Evolutionary conservation across 192 early-diverging fungal genomes (phyloP).

Genomic region (Linnemannia zychae): DNA sequence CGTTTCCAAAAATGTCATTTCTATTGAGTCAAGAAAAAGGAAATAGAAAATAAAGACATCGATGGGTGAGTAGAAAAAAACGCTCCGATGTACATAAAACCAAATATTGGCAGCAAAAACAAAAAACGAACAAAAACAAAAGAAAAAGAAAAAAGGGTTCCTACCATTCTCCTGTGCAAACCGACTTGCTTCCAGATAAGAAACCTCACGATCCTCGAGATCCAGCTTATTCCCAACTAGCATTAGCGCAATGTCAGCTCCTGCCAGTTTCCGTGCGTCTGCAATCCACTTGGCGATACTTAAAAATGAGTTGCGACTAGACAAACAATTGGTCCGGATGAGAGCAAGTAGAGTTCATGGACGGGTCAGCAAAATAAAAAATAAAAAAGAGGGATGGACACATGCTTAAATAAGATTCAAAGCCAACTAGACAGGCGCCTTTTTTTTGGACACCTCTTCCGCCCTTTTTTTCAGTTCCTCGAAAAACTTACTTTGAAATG

Average conservation of each 20-base stretch:
- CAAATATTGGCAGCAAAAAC: not conserved
- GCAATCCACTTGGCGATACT: slow-evolving; percentile 75
- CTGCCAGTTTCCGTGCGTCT: slow-evolving; percentile 76
- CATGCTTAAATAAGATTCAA: slow-evolving; percentile 33
- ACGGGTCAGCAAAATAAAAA: not conserved
- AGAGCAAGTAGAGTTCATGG: not conserved
- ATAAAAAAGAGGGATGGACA: slow-evolving; percentile 3
- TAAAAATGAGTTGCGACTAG: slow-evolving; percentile 70
- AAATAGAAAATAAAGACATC: not conserved
- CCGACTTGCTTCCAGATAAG: slow-evolving; percentile 65
- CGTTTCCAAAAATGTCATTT: slow-evolving; percentile 72
- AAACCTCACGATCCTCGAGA: slow-evolving; percentile 66
- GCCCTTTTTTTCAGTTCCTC: not conserved
- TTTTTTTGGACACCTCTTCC: not conserved
- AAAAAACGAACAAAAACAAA: not conserved
- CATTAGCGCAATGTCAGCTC: slow-evolving; percentile 75
- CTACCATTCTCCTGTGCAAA: slow-evolving; percentile 67
- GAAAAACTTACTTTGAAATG: slow-evolving; percentile 71
- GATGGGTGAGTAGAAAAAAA: slow-evolving; percentile 8
- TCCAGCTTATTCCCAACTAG: slow-evolving; percentile 82
- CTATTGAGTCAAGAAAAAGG: slow-evolving; percentile 41
- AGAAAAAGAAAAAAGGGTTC: not conserved
- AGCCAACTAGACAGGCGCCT: slow-evolving; percentile 4
- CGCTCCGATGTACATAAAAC: not conserved
- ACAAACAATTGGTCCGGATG: too few species aligned